phyloP scores from a whole-genome alignment of 768 basidiomycete genomes.

The Lactarius evosmus region DNA sequence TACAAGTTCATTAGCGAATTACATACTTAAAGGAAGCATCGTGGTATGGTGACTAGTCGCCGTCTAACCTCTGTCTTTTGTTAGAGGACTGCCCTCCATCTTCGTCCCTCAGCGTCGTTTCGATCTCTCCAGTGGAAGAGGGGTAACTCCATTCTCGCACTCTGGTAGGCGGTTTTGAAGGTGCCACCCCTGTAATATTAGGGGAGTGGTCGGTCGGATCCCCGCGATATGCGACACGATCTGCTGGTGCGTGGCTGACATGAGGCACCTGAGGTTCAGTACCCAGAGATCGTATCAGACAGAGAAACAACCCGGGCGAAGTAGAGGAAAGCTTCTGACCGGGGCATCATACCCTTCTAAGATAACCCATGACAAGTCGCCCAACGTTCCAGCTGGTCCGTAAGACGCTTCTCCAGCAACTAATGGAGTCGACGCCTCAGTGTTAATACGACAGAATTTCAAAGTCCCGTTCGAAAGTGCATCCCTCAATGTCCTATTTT shows the following conservation, averaged over 20 bases:
- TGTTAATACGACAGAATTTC: constrained; percentile 37
- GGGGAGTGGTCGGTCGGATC: constrained; percentile 16
- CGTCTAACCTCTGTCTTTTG: constrained; percentile 19
- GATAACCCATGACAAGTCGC: constrained; percentile 27
- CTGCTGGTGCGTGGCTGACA: constrained; percentile 1
- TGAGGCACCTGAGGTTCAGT: constrained; percentile 11
- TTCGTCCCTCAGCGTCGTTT: background rate
- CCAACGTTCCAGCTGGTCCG: constrained; percentile 5
- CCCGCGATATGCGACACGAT: constrained; percentile 5
- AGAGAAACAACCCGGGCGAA: background rate
- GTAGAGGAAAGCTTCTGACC: constrained; percentile 19
- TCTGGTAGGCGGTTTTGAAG: background rate
- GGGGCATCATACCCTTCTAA: constrained; percentile 20
- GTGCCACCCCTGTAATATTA: background rate
- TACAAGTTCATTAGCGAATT: background rate
- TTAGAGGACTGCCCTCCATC: background rate
- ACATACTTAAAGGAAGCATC: background rate
- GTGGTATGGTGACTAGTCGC: background rate
- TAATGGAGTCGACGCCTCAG: constrained; percentile 2
- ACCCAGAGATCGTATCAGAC: constrained; percentile 6
- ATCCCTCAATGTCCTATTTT: constrained; percentile 54
- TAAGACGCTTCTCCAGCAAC: background rate
- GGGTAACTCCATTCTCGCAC: background rate
- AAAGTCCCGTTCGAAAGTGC: constrained; percentile 47
- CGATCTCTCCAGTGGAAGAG: background rate